These are phyloP conservation scores for Phialemoniopsis sp. DNA, from an alignment of 2,329 filamentous ascomycete genomes.

Conservation along the genomic window DNA sequence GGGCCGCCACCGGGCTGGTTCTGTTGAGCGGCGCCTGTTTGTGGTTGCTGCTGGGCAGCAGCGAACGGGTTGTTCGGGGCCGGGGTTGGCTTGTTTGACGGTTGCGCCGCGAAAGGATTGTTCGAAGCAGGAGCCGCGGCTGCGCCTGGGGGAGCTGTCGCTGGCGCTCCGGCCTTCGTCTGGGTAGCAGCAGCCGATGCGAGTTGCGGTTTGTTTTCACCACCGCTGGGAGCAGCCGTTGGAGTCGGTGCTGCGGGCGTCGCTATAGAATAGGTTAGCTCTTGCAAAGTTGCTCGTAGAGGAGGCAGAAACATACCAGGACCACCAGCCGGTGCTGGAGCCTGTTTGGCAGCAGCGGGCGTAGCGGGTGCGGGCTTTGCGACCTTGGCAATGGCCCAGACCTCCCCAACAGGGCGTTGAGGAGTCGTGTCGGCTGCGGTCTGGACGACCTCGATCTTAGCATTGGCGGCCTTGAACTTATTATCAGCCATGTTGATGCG, in stretches of 20 bases:
- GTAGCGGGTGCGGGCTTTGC: conserved; percentile 37
- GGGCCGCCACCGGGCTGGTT: conserved; percentile 5
- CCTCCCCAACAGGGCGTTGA: conserved; percentile 75
- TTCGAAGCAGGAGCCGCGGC: background rate
- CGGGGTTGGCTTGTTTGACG: background rate
- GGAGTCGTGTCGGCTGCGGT: conserved; percentile 83
- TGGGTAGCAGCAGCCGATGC: conserved; percentile 6
- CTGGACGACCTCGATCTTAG: conserved; percentile 75
- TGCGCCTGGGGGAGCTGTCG: background rate
- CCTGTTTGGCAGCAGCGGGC: conserved; percentile 10
- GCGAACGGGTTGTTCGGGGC: background rate
- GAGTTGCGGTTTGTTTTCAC: conserved; percentile 4
- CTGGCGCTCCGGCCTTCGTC: background rate
- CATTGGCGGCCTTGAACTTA: conserved; percentile 56
- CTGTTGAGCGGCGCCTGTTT: conserved; percentile 7
- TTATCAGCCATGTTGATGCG: conserved; percentile 79
- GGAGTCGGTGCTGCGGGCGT: background rate
- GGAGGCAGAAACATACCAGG: conserved; percentile 2
- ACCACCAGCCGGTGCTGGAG: conserved; percentile 21
- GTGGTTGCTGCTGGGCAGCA: conserved; percentile 1
- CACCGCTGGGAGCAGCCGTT: background rate
- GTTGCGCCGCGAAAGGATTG: background rate
- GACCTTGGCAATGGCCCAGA: conserved; percentile 77
- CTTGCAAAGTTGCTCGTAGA: background rate
- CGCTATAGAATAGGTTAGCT: conserved; percentile 5